Evolutionary conservation across 495 filamentous ascomycete species (phyloP), one percentile per base, ranked within the genome.

Genomic region (Pyronema domesticum): DNA sequence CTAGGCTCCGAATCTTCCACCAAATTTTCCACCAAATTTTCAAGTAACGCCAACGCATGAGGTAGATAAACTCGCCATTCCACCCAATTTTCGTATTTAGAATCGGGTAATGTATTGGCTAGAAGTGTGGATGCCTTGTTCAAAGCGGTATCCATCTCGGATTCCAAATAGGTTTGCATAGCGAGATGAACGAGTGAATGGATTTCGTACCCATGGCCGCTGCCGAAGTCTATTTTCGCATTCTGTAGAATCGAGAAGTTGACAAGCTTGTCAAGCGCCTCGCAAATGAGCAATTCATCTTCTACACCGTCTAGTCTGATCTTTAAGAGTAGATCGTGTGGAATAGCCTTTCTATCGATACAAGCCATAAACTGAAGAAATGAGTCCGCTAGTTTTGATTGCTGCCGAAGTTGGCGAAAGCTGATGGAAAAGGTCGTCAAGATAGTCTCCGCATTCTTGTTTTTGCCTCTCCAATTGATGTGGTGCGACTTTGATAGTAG

Each of bases 341-440:
- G 66, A 45, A 70, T 67, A 5, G 58, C 58, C 50, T 71, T 59
- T 37, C 55, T 58, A 43, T 70, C 61, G 39, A 68, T 58, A 37
- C 64, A 64, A 33, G 51, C 59, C 46, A 68, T 65, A n/a, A 69
- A 46, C 35, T 50, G 63, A 6, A 69, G 56, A 33, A 71, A 46
- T n/a, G 64, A 47, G 3, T 54, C 57, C 8, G 65, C 67, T 9
- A 39, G 37, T n/a, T 47, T 51, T 35, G 56, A 57, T 37, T 62
- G 50, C 7, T 19, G 9, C 42, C 55, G 37, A 44, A 76, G 70
- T 7, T 72, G 67, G 9, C 71, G 62, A 55, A 75, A 76, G 0
- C 72, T 72, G 17, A 76, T 62, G 54, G 67, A 52, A 71, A 70
- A 75, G 15, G 72, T 73, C 4, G 61, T 67, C 11, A 72, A 59